A percentile compares a stretch with the other conserved stretches of the same genome.
Evolutionary conservation across 768 basidiomycete species (phyloP).

Genomic region (Fistulinella prunicolor): DNA sequence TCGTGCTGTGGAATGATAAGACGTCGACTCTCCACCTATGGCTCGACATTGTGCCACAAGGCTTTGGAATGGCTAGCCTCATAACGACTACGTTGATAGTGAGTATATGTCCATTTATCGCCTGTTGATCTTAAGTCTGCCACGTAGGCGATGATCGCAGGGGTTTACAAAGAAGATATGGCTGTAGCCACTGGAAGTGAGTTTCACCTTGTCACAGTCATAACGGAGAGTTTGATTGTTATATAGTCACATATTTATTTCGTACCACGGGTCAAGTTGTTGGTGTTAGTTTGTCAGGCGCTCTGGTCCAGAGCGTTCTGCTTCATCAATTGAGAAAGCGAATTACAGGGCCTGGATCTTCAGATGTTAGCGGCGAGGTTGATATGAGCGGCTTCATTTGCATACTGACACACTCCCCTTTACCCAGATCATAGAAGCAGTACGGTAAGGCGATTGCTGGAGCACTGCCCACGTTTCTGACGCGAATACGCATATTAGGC

Average conservation of each 20-base stretch:
- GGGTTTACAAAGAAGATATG: constrained; percentile 76
- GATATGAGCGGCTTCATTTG: constrained; percentile 23
- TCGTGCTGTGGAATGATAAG: constrained; percentile 64
- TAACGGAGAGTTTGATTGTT: constrained; percentile 8
- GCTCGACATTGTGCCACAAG: constrained; percentile 77
- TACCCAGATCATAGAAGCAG: constrained; percentile 65
- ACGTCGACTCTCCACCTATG: constrained; percentile 64
- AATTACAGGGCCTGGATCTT: constrained; percentile 74
- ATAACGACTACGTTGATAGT: constrained; percentile 88
- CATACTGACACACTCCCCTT: constrained; percentile 20
- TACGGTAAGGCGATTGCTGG: constrained; percentile 44
- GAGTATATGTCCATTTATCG: constrained; percentile 29
- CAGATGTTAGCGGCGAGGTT: constrained; percentile 51
- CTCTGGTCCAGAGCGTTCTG: constrained; percentile 79
- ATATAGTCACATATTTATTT: constrained; percentile 86
- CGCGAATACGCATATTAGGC: constrained; percentile 43
- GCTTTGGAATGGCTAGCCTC: constrained; percentile 79
- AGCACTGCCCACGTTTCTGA: constrained; percentile 16
- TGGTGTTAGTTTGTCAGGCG: constrained; percentile 86
- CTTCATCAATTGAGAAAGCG: constrained; percentile 62
- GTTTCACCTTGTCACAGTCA: constrained; percentile 29
- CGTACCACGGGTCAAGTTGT: constrained; percentile 93
- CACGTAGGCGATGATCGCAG: constrained; percentile 79
- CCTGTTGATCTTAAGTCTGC: constrained; percentile 4
- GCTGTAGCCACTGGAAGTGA: constrained; percentile 88